Evolutionary conservation across 139 green algal genomes (phyloP).

Genomic region (Tetradesmus obliquus): DNA sequence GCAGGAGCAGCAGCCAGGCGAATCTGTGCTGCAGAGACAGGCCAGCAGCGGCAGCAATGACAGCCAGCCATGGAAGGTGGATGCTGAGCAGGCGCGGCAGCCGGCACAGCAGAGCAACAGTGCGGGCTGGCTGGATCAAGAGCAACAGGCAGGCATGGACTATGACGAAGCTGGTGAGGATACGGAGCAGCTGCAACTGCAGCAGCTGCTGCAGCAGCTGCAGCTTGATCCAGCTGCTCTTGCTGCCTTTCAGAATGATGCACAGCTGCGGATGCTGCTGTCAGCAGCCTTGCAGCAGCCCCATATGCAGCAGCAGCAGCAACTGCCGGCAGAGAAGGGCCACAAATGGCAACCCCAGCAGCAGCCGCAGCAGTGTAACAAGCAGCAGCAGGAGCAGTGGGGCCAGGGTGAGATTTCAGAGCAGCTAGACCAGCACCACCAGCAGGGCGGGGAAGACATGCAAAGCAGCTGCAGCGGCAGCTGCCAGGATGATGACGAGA

Average conservation of each 20-base stretch:
- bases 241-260: background rate
- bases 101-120: background rate
- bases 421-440: background rate
- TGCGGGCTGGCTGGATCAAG: background rate
- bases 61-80: background rate
- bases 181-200: background rate
- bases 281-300: background rate
- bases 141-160: background rate
- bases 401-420: background rate
- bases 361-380: background rate
- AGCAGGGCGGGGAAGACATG: background rate
- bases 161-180: background rate
- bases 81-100: background rate
- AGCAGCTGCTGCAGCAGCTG: constrained; percentile 24
- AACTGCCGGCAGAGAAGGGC: background rate
- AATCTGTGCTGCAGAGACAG: constrained; percentile 3
- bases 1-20: constrained; percentile 1
- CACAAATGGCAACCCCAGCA: background rate
- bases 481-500: background rate
- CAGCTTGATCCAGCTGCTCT: background rate
- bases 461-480: constrained; percentile 6
- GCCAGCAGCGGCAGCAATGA: background rate
- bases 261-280: background rate
- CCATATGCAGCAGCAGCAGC: background rate
- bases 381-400: background rate